These are phyloP conservation scores for Phialocephala subalpina DNA, from an alignment of 2,329 filamentous ascomycete genomes.

Conservation along the genomic window DNA sequence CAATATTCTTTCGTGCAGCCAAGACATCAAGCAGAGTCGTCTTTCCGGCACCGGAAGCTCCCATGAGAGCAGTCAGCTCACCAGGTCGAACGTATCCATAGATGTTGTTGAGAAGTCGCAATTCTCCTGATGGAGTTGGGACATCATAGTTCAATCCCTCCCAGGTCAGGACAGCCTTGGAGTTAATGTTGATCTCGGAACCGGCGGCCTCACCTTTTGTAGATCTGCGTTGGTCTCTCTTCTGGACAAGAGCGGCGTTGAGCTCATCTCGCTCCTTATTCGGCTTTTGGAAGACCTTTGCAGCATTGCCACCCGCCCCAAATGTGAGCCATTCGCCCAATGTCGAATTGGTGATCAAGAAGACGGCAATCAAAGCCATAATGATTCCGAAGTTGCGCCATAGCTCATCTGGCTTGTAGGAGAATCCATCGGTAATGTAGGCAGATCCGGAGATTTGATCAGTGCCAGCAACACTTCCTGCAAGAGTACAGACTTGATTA, in stretches of 20 bases:
- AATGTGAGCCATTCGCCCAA: slow-evolving; percentile 82
- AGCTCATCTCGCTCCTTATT: slow-evolving; percentile 71
- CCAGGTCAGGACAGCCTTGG: slow-evolving; percentile 81
- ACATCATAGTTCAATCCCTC: slow-evolving; percentile 83
- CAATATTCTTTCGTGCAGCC: slow-evolving; percentile 69
- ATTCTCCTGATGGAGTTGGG: slow-evolving; percentile 54
- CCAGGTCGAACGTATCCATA: slow-evolving; percentile 69
- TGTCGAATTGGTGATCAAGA: slow-evolving; percentile 78
- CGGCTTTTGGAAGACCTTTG: slow-evolving; percentile 78
- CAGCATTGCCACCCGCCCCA: slow-evolving; percentile 81
- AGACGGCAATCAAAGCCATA: slow-evolving; percentile 75
- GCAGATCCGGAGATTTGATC: slow-evolving; percentile 67
- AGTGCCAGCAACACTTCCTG: slow-evolving; percentile 74
- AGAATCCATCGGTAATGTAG: slow-evolving; percentile 75
- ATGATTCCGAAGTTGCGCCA: slow-evolving; percentile 91
- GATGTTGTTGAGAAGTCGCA: slow-evolving; percentile 63
- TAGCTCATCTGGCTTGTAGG: slow-evolving; percentile 70
- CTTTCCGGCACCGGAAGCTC: slow-evolving; percentile 69
- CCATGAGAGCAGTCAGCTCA: slow-evolving; percentile 69
- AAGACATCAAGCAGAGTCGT: slow-evolving; percentile 72
- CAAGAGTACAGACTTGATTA: slow-evolving; percentile 82
- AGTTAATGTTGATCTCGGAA: slow-evolving; percentile 62
- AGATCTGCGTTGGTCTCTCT: slow-evolving; percentile 63
- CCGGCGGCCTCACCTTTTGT: slow-evolving; percentile 52
- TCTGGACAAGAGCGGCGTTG: slow-evolving; percentile 68